Evolutionary conservation across 257 asterid species (phyloP), one percentile per base, ranked within the genome.

Genomic region (Capsicum chinense): DNA sequence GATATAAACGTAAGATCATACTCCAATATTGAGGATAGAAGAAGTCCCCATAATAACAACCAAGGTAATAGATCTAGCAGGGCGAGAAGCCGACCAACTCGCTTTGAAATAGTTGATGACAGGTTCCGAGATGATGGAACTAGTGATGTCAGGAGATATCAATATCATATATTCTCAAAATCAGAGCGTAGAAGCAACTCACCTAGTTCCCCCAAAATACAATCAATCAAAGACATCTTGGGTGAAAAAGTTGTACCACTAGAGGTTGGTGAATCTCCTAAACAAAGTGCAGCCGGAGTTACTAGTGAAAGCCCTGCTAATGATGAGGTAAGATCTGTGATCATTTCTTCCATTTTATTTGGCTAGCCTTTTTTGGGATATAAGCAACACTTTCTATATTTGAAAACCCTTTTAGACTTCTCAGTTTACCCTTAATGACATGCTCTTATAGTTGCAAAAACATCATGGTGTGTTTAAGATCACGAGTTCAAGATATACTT

Each of bases 71-170:
- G 86, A 81, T 79, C 93, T n/a, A 83, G 80, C 67, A 84, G 89
- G 84, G 89, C 70, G 6, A 90, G 87, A 87, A 70, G 86, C 44
- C 87, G 90, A 57, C 5, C 92, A 35, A 64, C 92, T 56, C 91
- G 85, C 81, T 92, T 96, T 83, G 98, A 94, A 93, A 88, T 96
- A 78, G 97, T 96, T 73, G 98, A 96, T 85, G 98, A 96, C 84
- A 90, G 99, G 90, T 93, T 92, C 63, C 92, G 97, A 39, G 98
- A 96, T 5, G 94, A 92, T 73, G 96, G 85, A 57, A 4, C 2
- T 44, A 73, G 95, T 66, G 81, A 85, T 78, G 92, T 87, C 83
- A 92, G 85, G 84, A 87, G 39, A 59, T 90, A 84, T 63, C 97
- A 87, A 82, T 63, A 79, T 82, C 80, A 50, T 5, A 86, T 94